Conservation (phyloP, 441 rosid species). For the Aquilaria agallochum region DNA sequence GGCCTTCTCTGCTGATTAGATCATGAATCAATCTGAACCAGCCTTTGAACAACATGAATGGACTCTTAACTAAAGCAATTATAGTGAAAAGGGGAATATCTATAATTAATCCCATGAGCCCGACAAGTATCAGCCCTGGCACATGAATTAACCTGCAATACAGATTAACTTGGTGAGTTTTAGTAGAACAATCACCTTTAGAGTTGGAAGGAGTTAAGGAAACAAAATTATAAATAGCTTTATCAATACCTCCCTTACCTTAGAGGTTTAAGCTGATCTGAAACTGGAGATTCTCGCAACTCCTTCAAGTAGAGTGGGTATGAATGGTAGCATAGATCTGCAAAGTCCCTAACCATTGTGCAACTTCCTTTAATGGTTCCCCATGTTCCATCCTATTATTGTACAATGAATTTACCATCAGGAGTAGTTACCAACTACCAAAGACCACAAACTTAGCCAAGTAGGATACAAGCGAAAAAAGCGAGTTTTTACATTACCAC, state of each 20-base stretch:
- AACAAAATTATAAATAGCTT: background rate
- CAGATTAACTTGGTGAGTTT: slow-evolving; percentile 9
- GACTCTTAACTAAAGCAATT: slow-evolving; percentile 69
- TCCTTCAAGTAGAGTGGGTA: slow-evolving; percentile 64
- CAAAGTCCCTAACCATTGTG: slow-evolving; percentile 63
- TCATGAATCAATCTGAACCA: slow-evolving; percentile 72
- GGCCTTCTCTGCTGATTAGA: slow-evolving; percentile 69
- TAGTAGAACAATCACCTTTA: background rate
- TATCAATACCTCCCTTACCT: slow-evolving; percentile 33
- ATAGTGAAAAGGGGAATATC: slow-evolving; percentile 66
- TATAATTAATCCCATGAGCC: slow-evolving; percentile 57
- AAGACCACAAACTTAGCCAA: background rate
- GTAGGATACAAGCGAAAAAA: background rate
- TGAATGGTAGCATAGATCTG: slow-evolving; percentile 69
- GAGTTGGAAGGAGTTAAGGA: background rate
- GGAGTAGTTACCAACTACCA: background rate
- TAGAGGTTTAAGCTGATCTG: slow-evolving; percentile 53
- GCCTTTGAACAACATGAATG: slow-evolving; percentile 70
- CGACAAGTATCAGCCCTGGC: slow-evolving; percentile 71
- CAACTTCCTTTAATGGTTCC: slow-evolving; percentile 76
- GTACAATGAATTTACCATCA: slow-evolving; percentile 3
- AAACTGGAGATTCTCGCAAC: slow-evolving; percentile 45
- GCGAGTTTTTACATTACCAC: slow-evolving; percentile 34
- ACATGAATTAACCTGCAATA: slow-evolving; percentile 64
- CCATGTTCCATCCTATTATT: slow-evolving; percentile 79